Conservation (phyloP, 1,284 basidiomycete genomes). For the Rhodotorula glutinis region DNA sequence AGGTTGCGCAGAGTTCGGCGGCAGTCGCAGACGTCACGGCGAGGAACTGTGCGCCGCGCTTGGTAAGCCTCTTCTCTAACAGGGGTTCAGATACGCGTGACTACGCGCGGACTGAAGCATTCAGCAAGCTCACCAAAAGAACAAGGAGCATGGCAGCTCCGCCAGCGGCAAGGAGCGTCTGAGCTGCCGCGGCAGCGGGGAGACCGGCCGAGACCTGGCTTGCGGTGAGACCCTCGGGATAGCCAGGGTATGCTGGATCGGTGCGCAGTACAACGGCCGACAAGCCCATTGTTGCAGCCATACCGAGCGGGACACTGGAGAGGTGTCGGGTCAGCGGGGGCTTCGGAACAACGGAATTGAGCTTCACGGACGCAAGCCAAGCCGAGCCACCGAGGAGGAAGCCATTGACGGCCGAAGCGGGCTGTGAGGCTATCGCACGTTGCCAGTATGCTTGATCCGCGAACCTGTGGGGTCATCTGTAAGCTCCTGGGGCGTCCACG, state of each 20-base stretch:
- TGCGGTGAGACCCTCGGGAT: slow-evolving; percentile 18
- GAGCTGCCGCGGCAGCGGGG: slow-evolving; percentile 69
- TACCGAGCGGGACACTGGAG: slow-evolving; percentile 16
- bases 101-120: no score
- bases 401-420: slow-evolving; percentile 44
- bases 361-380: slow-evolving; percentile 58
- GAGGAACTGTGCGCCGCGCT: slow-evolving; percentile 51
- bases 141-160: slow-evolving; percentile 44
- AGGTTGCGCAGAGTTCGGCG: slow-evolving; percentile 74
- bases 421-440: slow-evolving; percentile 44
- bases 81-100: no score
- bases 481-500: not conserved
- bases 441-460: not conserved
- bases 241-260: slow-evolving; percentile 24
- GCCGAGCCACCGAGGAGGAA: slow-evolving; percentile 51
- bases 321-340: not conserved
- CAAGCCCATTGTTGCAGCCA: slow-evolving; percentile 20
- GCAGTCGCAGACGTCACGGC: slow-evolving; percentile 79
- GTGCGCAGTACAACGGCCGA: slow-evolving; percentile 19
- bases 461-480: not conserved
- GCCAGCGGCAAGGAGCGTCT: slow-evolving; percentile 59
- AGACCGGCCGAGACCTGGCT: slow-evolving; percentile 74
- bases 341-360: slow-evolving; percentile 56
- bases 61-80: no score
- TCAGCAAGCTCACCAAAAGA: slow-evolving; percentile 50